Conservation (phyloP, 2,329 filamentous ascomycete genomes). For the Phialocephala subalpina region DNA sequence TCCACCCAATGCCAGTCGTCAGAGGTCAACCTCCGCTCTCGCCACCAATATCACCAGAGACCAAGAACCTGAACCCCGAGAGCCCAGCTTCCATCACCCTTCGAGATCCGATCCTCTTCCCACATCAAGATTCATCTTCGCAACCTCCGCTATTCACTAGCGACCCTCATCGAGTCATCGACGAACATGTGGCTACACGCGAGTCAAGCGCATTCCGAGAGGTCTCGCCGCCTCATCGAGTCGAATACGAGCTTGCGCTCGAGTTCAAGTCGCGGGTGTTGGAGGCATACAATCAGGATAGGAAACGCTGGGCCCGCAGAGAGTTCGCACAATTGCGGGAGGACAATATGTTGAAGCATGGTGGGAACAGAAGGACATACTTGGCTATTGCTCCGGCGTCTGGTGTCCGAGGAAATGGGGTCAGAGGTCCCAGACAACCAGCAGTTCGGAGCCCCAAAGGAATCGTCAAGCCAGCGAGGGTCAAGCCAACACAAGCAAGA, state of each 20-base stretch:
- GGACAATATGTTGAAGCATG: slow-evolving; percentile 35
- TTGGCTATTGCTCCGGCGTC: slow-evolving; percentile 40
- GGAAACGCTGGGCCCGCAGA: slow-evolving; percentile 36
- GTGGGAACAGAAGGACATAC: slow-evolving; percentile 29
- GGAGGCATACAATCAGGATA: slow-evolving; percentile 40
- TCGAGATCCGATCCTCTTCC: slow-evolving; percentile 66
- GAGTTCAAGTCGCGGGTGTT: slow-evolving; percentile 62
- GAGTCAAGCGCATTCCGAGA: slow-evolving; percentile 48
- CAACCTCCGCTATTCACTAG: slow-evolving; percentile 60
- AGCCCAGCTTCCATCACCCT: slow-evolving; percentile 43
- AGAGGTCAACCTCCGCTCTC: slow-evolving; percentile 54
- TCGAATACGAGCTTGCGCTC: slow-evolving; percentile 62
- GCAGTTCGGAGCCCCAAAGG: not conserved
- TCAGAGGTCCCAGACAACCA: slow-evolving; percentile 7
- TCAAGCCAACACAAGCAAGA: slow-evolving; percentile 25
- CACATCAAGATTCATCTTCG: slow-evolving; percentile 49
- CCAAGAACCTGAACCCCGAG: slow-evolving; percentile 36
- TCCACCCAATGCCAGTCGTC: slow-evolving; percentile 47
- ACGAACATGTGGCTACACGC: slow-evolving; percentile 47
- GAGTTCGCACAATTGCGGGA: slow-evolving; percentile 40
- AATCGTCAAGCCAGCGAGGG: slow-evolving; percentile 21
- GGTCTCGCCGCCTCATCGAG: slow-evolving; percentile 55
- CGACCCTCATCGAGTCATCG: slow-evolving; percentile 56
- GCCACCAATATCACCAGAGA: slow-evolving; percentile 65
- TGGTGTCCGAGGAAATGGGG: not conserved